Conservation (phyloP, 257 asterid genomes). For the Anisodus tanguticus region DNA sequence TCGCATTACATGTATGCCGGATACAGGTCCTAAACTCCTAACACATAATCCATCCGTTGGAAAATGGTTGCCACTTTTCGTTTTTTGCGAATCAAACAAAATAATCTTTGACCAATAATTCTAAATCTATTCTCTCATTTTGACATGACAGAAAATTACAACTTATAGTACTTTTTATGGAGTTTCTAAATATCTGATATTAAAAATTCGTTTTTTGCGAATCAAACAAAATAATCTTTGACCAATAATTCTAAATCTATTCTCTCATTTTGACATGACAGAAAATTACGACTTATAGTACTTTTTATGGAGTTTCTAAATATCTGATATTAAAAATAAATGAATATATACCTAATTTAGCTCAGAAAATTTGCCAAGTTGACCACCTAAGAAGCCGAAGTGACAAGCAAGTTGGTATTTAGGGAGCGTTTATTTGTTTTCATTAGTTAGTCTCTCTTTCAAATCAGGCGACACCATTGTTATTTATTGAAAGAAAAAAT, state of each 20-base stretch:
- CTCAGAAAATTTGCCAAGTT: conserved; percentile 2
- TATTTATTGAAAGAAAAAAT: neutral
- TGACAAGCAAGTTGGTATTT: conserved; percentile 19
- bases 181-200: neutral
- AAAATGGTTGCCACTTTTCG: neutral
- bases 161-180: neutral
- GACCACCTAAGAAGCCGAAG: neutral
- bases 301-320: conserved; percentile 19
- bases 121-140: neutral
- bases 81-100: neutral
- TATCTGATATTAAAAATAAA: neutral
- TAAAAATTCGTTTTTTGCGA: neutral
- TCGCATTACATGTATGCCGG: conserved; percentile 78
- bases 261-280: neutral
- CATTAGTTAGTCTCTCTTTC: conserved; percentile 20
- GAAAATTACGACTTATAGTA: neutral
- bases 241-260: neutral
- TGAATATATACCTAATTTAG: neutral
- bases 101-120: neutral
- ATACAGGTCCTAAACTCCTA: conserved; percentile 91
- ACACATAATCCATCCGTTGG: conserved; percentile 4
- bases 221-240: neutral
- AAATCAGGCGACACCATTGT: neutral
- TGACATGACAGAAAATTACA: neutral
- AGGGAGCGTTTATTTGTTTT: neutral